Base-by-base conservation (phyloP, 2,329 filamentous ascomycete species). In the Gyromitra esculenta region DNA sequence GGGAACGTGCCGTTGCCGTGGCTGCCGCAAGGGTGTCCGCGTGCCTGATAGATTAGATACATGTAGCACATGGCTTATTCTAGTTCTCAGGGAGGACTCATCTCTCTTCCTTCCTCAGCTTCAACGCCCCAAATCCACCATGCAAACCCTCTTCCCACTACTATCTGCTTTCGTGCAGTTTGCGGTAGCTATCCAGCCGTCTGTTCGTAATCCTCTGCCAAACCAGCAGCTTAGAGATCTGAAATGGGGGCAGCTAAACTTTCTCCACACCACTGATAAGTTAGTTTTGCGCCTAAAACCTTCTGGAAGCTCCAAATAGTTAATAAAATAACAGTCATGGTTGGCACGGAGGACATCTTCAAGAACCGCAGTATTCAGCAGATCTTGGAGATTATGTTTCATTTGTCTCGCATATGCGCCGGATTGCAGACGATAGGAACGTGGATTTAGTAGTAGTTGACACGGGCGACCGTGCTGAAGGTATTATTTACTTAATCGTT, bases 301-400 rank as follows among this genome's bases (percentile, higher is more conserved):
- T 37, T 25, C 60, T 54, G 35, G 39, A 25, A 66, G 21, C 37
- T 60, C 48, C 11, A 41, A 45, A 60, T 54, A 52, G 21, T 63
- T 78, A 69, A 76, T 50, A 9, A 35, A 25, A 57, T 31, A 5
- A 98, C 83, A 96, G 92, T 3, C 96, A 98, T 84, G 95, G 96
- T 81, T 99, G 96, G 96, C 91, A 96, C 82, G 93, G 90, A 8
- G 96, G 96, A 0, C 96, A 99, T 86, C 85, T 98, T 4, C 91
- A 94, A 85, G 96, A 99, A 91, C 87, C 93, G 1, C 95, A 96
- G 76, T 99, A 96, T 84, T 94, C 93, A 5, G 95, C 93, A 60
- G 96, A 99, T 84, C 98, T 96, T 94, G 96, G 96, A 75, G 96
- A 99, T 84, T 99, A 98, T 84, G 88, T 98, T 81, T 97, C 95